Evolutionary conservation across 345 rosid genomes (phyloP), one percentile per base, ranked within the genome.

Genomic region (Citrus unshiu): DNA sequence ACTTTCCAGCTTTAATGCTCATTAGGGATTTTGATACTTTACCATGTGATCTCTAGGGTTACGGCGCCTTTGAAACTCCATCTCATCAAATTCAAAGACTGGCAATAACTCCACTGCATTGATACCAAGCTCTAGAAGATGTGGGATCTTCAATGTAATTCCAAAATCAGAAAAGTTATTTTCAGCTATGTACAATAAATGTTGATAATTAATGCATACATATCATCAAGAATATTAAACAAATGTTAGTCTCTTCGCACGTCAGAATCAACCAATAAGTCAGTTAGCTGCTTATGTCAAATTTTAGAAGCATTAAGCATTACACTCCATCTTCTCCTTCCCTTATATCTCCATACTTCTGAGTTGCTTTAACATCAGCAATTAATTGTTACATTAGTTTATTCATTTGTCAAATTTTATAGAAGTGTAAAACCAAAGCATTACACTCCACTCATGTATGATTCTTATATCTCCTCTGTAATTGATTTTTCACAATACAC

Each of bases 41-140:
- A 92, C 99, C 99, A 93, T 75, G 90, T 93, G 99, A 83, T 95
- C 95, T 88, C 98, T 93, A 24, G 97, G 97, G 81, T 93, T 95
- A 77, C 83, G 86, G 59, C 84, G 91, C 88, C 97, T 89, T 83
- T 95, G 97, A 70, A 95, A 88, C 88, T 95, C 99, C 70, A 93
- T 86, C 82, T 95, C 99, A 68, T 95, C 99, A 78, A 90, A 95
- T 82, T 95, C 99, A 67, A 93, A 95, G 69, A 95, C 89, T 5
- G 98, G 98, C 71, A 93, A 86, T 85, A 93, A 81, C 90, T 95
- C 99, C 84, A 95, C 96, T 5, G 99, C 97, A 87, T 91, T 95
- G 79, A 95, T 85, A 73, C 97, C 97, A 72, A 95, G 92, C 87
- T 93, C 96, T 73, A 87, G 80, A 84, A 95, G 94, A 83, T 95